Percentiles rank a stretch among this genome's conserved stretches.
These are phyloP conservation scores for Leucaena leucocephala DNA, from an alignment of 306 rosid species.

Conservation along the genomic window DNA sequence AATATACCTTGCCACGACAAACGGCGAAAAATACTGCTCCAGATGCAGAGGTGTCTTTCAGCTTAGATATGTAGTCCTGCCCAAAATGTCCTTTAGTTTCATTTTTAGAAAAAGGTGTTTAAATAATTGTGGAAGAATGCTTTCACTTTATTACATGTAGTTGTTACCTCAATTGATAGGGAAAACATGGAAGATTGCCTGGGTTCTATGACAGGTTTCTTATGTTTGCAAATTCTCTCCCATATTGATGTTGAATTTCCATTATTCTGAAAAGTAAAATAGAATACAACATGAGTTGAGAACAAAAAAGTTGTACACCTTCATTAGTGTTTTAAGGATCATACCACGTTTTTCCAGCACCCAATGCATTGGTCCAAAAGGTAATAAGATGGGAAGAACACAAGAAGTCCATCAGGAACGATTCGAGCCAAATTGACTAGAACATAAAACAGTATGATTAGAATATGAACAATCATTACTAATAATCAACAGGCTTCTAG, in stretches of 20 bases:
- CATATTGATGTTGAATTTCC: conserved; percentile 78
- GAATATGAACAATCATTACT: conserved; percentile 18
- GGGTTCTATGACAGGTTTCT: conserved; percentile 95
- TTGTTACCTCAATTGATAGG: conserved; percentile 74
- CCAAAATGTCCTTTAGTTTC: conserved; percentile 29
- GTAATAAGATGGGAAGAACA: conserved; percentile 94
- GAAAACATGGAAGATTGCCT: conserved; percentile 84
- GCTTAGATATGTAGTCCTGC: conserved; percentile 86
- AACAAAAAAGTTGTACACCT: conserved; percentile 38
- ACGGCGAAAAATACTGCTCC: conserved; percentile 97
- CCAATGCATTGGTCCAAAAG: conserved; percentile 82
- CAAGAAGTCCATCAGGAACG: conserved; percentile 94
- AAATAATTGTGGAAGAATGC: conserved; percentile 28
- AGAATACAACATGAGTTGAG: conserved; percentile 27
- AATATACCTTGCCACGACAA: conserved; percentile 93
- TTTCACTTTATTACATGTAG: conserved; percentile 28
- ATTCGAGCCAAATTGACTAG: conserved; percentile 94
- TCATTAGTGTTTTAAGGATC: conserved; percentile 29
- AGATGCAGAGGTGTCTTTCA: conserved; percentile 76
- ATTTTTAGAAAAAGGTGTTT: conserved; percentile 31
- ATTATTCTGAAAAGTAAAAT: conserved; percentile 55
- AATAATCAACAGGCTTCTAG: conserved; percentile 4
- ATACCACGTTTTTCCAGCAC: conserved; percentile 85
- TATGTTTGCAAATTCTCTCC: conserved; percentile 91
- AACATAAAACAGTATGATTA: conserved; percentile 43